phyloP scores from a whole-genome alignment of 1,284 basidiomycete genomes.

The Cutaneotrichosporon curvatum region DNA sequence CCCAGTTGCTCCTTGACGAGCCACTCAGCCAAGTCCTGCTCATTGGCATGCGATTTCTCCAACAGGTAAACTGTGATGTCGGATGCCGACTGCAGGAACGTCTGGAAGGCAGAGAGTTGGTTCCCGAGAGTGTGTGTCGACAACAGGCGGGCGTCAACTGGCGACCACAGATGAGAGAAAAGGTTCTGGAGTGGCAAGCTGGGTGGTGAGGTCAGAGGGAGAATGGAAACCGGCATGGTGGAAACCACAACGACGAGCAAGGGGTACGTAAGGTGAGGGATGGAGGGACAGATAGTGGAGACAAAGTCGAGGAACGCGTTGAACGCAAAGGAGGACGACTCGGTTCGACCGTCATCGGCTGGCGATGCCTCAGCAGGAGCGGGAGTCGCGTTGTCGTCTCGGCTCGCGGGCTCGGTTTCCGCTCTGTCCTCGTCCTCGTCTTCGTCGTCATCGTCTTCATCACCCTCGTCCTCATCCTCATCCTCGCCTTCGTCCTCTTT shows the following conservation, averaged over 20 bases:
- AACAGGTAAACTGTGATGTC: slow-evolving; percentile 30
- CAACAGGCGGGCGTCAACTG: slow-evolving; percentile 37
- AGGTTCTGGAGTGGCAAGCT: slow-evolving; percentile 28
- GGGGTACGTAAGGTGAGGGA: slow-evolving; percentile 41
- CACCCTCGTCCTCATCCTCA: slow-evolving; percentile 45
- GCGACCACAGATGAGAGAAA: slow-evolving; percentile 42
- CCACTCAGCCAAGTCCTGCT: slow-evolving; percentile 23
- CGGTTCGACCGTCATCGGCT: neutral
- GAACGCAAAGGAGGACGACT: slow-evolving; percentile 49
- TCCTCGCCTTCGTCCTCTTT: slow-evolving; percentile 26
- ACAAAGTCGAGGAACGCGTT: slow-evolving; percentile 46
- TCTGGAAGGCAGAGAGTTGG: slow-evolving; percentile 36
- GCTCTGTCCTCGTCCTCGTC: slow-evolving; percentile 44
- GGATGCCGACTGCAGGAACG: slow-evolving; percentile 31
- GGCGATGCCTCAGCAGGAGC: neutral
- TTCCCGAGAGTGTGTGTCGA: slow-evolving; percentile 36
- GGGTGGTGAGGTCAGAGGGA: slow-evolving; percentile 22
- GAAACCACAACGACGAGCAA: slow-evolving; percentile 38
- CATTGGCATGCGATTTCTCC: slow-evolving; percentile 12
- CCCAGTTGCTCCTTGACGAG: slow-evolving; percentile 34
- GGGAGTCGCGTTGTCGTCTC: slow-evolving; percentile 2
- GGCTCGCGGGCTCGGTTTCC: slow-evolving; percentile 16
- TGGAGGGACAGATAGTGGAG: slow-evolving; percentile 35
- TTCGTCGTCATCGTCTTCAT: slow-evolving; percentile 26
- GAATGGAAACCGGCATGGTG: slow-evolving; percentile 29